phyloP scores from a whole-genome alignment of 306 rosid species.

The Ormosia emarginata region DNA sequence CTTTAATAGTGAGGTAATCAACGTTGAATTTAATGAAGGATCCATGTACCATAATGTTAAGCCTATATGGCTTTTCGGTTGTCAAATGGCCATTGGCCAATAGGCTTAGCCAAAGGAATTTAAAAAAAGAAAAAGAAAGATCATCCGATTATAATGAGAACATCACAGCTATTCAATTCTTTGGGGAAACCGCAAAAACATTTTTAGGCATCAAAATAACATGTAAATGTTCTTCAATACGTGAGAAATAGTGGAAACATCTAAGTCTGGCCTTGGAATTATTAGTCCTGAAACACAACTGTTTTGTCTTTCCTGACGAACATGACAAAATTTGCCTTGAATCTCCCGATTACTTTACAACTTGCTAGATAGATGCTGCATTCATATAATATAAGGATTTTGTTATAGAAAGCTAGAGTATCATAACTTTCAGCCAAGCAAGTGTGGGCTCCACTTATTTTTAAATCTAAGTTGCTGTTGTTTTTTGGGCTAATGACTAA shows the following conservation, averaged over 20 bases:
- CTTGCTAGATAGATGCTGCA: constrained; percentile 6
- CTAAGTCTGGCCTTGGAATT: constrained; percentile 15
- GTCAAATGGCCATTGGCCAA: neutral
- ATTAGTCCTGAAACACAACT: neutral
- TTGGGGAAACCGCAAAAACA: neutral
- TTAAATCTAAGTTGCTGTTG: neutral
- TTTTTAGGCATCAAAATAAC: neutral
- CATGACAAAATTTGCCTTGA: constrained; percentile 24
- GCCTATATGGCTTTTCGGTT: neutral
- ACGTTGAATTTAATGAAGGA: neutral
- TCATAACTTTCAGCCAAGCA: neutral
- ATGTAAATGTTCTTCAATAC: neutral
- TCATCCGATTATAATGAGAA: neutral
- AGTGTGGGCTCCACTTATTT: neutral
- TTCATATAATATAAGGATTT: neutral
- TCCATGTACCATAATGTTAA: neutral
- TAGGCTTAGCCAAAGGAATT: neutral
- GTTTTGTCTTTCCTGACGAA: neutral
- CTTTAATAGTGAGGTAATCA: too few species aligned
- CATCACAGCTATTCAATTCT: neutral
- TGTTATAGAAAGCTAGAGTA: neutral
- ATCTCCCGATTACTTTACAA: neutral
- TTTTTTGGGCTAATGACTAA: neutral
- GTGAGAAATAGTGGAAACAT: neutral
- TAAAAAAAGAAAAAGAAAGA: neutral